Percentiles rank a stretch among this genome's conserved stretches.
These are phyloP conservation scores for Solanum stenotomum DNA, from an alignment of 257 asterid genomes.

Conservation along the genomic window DNA sequence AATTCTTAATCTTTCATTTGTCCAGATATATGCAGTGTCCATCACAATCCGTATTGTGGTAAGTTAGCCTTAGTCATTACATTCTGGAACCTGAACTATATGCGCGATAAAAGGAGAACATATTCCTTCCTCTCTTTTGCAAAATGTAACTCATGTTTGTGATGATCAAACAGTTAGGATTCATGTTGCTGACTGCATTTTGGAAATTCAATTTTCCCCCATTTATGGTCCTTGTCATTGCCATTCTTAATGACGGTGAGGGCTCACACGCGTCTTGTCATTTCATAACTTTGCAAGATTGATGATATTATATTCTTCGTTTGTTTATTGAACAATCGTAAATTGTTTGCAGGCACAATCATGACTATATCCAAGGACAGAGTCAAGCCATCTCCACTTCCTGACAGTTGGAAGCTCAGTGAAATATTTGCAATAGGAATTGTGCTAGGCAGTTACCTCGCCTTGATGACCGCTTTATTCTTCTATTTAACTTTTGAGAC, in stretches of 20 bases:
- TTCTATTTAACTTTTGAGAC: conserved; percentile 40
- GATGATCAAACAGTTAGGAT: conserved; percentile 38
- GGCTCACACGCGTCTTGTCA: not conserved
- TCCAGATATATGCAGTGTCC: conserved; percentile 68
- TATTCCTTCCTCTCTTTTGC: not conserved
- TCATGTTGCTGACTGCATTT: conserved; percentile 48
- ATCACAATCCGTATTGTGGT: conserved; percentile 74
- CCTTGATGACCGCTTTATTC: conserved; percentile 50
- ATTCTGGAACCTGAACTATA: not conserved
- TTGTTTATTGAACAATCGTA: not conserved
- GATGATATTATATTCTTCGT: not conserved
- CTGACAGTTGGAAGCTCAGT: conserved; percentile 54
- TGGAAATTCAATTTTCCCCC: conserved; percentile 67
- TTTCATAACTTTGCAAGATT: not conserved
- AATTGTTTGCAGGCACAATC: conserved; percentile 35
- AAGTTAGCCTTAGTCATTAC: conserved; percentile 2
- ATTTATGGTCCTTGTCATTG: conserved; percentile 67
- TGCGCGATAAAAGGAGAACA: not conserved
- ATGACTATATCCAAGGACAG: conserved; percentile 61
- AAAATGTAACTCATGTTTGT: not conserved
- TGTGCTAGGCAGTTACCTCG: conserved; percentile 48
- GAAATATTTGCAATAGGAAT: conserved; percentile 58
- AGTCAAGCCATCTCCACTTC: conserved; percentile 59
- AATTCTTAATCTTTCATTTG: not conserved
- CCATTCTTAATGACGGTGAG: conserved; percentile 60